Percentiles rank a stretch among this genome's conserved stretches.
Conservation (phyloP, 75 land plant genomes). For the Cryptomeria japonica region DNA sequence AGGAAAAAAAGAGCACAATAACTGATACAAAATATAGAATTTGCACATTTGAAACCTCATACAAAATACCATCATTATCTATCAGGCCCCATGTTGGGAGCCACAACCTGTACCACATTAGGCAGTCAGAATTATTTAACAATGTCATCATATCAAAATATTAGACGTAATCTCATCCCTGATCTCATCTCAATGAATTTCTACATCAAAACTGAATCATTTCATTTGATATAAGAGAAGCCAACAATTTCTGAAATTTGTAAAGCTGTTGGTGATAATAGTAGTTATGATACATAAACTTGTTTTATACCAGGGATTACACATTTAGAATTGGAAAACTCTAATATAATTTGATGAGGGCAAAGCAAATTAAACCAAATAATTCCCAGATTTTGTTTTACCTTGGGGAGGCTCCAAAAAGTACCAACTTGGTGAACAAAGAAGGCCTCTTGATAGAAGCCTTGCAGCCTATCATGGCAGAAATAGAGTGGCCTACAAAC, state of each 20-base stretch:
- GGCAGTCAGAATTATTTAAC: neutral
- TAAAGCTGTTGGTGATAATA: neutral
- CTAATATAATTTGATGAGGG: neutral
- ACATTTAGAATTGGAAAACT: neutral
- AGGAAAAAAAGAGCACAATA: no score
- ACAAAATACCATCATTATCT: neutral
- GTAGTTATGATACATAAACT: neutral
- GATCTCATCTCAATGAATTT: neutral
- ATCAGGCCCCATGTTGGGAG: neutral
- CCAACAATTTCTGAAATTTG: neutral
- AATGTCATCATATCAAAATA: neutral
- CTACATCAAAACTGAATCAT: neutral
- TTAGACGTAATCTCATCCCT: neutral
- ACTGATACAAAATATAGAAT: no score
- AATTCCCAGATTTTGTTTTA: neutral
- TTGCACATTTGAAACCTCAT: neutral
- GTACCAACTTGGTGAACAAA: constrained; percentile 70
- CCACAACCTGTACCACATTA: neutral
- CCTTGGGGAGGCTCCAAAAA: constrained; percentile 85
- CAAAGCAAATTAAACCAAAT: neutral
- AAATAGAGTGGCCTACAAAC: constrained; percentile 79
- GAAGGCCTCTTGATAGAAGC: constrained; percentile 71
- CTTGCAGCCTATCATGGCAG: constrained; percentile 81
- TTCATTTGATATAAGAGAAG: neutral
- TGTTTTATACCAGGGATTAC: no score